A percentile compares a stretch with the other conserved stretches of the same genome.
These are phyloP conservation scores for Podospora fimiseda DNA, from an alignment of 495 filamentous ascomycete genomes.

Conservation along the genomic window DNA sequence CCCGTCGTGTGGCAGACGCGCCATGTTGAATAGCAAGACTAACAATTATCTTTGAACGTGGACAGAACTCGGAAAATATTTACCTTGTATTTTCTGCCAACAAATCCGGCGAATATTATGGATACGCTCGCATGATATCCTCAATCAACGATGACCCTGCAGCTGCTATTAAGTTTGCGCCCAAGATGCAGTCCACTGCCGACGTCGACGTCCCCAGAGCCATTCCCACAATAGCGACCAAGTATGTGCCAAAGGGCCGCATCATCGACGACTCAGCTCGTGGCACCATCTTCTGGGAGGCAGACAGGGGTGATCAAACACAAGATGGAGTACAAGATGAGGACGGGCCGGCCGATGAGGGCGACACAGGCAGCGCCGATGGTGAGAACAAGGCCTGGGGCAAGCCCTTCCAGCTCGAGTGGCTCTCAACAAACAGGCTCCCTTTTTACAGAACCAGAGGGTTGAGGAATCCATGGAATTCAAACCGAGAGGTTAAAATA, in stretches of 20 bases:
- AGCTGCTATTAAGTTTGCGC: constrained; percentile 58
- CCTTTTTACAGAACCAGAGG: constrained; percentile 90
- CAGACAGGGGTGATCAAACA: constrained; percentile 50
- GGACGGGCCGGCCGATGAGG: constrained; percentile 25
- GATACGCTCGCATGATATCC: constrained; percentile 89
- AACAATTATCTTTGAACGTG: neutral
- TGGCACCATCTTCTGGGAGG: constrained; percentile 97
- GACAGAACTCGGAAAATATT: constrained; percentile 76
- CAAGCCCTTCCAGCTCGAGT: constrained; percentile 88
- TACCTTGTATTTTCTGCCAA: constrained; percentile 96
- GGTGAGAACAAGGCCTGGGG: constrained; percentile 65
- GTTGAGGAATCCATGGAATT: constrained; percentile 92
- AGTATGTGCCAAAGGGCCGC: constrained; percentile 72
- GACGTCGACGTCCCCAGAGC: constrained; percentile 62
- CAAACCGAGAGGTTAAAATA: constrained; percentile 93
- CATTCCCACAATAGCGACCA: constrained; percentile 72
- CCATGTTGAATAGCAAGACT: neutral
- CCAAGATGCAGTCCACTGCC: constrained; percentile 50
- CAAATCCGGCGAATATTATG: constrained; percentile 97
- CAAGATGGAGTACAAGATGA: constrained; percentile 34
- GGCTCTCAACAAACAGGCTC: constrained; percentile 78
- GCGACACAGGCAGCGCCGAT: constrained; percentile 29
- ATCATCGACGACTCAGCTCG: constrained; percentile 91
- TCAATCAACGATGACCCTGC: constrained; percentile 70
- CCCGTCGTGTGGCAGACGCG: neutral